Conservation (phyloP, 371 early-diverging fungal species). For the Mucor circinelloides region DNA sequence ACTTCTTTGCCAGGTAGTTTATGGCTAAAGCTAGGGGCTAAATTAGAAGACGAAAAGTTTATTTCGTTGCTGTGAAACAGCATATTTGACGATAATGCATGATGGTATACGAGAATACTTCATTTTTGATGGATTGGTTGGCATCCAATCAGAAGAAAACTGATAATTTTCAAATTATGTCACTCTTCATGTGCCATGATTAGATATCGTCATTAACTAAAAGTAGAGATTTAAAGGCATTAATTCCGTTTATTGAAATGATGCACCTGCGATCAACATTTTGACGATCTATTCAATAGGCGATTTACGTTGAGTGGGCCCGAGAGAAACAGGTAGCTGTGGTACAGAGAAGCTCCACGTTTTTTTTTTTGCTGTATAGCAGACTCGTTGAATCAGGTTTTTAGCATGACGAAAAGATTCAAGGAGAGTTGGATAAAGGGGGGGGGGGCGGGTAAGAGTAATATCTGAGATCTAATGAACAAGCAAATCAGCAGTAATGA, state of each 20-base stretch:
- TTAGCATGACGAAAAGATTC: not conserved
- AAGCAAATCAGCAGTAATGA: not conserved
- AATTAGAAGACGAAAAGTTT: not conserved
- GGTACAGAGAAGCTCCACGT: not conserved
- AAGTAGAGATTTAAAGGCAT: not conserved
- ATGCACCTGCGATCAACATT: not conserved
- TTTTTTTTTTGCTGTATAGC: not conserved
- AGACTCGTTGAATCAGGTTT: not conserved
- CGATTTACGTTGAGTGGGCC: not conserved
- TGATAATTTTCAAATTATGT: not conserved
- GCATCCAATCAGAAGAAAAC: not conserved
- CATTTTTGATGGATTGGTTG: not conserved
- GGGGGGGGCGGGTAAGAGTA: not conserved
- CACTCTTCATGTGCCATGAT: not conserved
- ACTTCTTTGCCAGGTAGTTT: not conserved
- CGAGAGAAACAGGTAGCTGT: not conserved
- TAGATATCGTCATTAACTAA: not conserved
- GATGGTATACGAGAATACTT: not conserved
- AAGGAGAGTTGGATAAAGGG: constrained; percentile 1
- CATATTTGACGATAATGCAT: not conserved
- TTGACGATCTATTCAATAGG: not conserved
- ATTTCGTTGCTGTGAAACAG: not conserved
- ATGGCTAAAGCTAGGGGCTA: not conserved
- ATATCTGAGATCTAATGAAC: not conserved
- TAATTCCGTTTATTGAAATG: not conserved